Base-by-base conservation (phyloP, 2,329 filamentous ascomycete genomes). In the Aspergillus felis region DNA sequence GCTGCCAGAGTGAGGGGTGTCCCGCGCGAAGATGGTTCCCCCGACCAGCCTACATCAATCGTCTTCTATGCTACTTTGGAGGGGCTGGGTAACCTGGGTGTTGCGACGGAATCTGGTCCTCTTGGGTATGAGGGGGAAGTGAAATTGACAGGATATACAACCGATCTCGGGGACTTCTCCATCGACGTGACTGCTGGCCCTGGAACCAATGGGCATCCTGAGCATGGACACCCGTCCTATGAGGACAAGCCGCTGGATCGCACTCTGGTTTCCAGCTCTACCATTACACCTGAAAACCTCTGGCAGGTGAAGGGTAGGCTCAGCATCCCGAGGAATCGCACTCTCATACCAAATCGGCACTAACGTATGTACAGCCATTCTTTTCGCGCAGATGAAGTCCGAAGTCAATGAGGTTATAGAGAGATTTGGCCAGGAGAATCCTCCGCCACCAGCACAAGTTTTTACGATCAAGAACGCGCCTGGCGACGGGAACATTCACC, bases 11-110 rank as follows among this genome's bases (percentile, higher is more conserved):
- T 99, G 68, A 92, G 89, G 76, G 94, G 94, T 24, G 84, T 84
- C 47, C 88, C 90, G 42, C 85, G 90, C 50, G 83, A 87, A 4
- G 89, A 89, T 71, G 88, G 83, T 0, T 81, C 86, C 4, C 72
- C 79, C 1, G 81, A 88, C 60, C 79, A 91, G 57, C 89, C 90
- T 72, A 93, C 88, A 0, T 87, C 90, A 1, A 73, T 97, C 3
- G 79, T 95, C 55, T 93, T 96, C 76, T 95, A 95, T 73, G 82
- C 91, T 56, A 85, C 86, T 0, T 81, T 96, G 58, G 92, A 97
- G 70, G 92, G 90, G 0, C 70, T 87, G 3, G 88, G 88, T 1
- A 84, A 82, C 50, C 75, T 96, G 35, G 82, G 84, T 50, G 80
- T 89, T 35, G 78, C 80, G 22, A 82, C 81, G 38, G 77, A 82